Base-by-base conservation (phyloP, 2,329 filamentous ascomycete genomes). In the Neonectria coccinea region DNA sequence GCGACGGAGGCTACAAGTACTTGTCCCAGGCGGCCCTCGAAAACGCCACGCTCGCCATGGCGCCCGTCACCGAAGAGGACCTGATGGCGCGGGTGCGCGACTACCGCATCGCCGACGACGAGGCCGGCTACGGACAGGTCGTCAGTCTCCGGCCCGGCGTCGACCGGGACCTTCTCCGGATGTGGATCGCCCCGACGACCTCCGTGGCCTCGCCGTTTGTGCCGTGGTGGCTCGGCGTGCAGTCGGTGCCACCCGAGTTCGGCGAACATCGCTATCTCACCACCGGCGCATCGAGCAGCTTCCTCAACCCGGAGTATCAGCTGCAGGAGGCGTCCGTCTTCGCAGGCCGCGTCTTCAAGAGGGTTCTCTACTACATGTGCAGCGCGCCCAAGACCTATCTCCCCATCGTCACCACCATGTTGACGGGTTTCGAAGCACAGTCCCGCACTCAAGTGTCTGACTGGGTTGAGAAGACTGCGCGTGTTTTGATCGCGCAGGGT, bases 251-350 rank as follows among this genome's bases (percentile, higher is more conserved):
- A 1, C 68, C 68, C 0, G 70, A 72, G 47, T 72, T 64, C 3
- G 59, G 70, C 1, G 57, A 72, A 10, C 70, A 72, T 2, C 65
- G 70, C 5, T 72, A 72, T 5, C 25, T 72, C 9, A 72, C 70
- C 0, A 73, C 70, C 0, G 70, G 70, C 1, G 70, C 70, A 1
- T 72, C 70, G 0, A 65, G 70, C 50, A 72, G 68, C 27, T 72
- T 72, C 25, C 68, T 72, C 42, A 72, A 71, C 47, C 70, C 70
- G 0, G 70, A 72, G 20, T 73, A 72, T 1, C 70, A 72, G 47
- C 63, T 70, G 0, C 70, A 73, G 20, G 70, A 72, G 52, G 70
- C 70, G 0, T 71, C 70, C 1, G 56, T 68, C 25, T 72, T 72
- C 9, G 70, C 68, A 0, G 70, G 68, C 0, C 70, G 70, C 1